Percentiles rank a stretch among this genome's conserved stretches.
Conservation (phyloP, 2,329 filamentous ascomycete species). For the Paecilomyces sp. region DNA sequence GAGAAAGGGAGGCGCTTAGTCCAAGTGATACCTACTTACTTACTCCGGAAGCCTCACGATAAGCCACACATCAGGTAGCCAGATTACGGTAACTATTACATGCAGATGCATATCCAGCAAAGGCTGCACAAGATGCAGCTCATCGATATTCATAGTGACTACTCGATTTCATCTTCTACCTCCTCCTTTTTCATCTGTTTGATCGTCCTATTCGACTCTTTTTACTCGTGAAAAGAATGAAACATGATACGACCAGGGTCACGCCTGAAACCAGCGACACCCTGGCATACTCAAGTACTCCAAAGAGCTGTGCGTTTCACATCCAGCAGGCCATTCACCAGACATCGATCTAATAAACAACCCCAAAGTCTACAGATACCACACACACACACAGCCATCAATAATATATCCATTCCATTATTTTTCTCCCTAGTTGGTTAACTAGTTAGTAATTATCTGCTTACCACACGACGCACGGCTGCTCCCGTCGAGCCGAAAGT, state of each 20-base stretch:
- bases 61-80: not conserved
- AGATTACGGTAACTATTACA: not conserved
- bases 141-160: not conserved
- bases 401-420: no score
- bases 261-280: not conserved
- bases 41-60: not conserved
- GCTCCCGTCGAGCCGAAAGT: not conserved
- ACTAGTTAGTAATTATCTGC: not conserved
- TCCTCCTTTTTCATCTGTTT: not conserved
- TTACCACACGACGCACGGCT: not conserved
- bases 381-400: no score
- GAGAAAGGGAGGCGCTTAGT: not conserved
- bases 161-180: not conserved
- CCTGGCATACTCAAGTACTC: not conserved
- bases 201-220: not conserved
- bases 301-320: not conserved
- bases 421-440: no score
- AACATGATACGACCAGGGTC: not conserved
- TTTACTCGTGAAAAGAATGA: not conserved
- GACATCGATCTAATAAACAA: not conserved
- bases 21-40: no score
- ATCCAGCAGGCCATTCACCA: not conserved
- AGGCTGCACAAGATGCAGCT: not conserved
- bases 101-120: not conserved
- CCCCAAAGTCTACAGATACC: not conserved